A percentile compares a stretch with the other conserved stretches of the same genome.
These are phyloP conservation scores for Tetrastigma voinierianum DNA, from an alignment of 164 flowering plant genomes.

Conservation along the genomic window DNA sequence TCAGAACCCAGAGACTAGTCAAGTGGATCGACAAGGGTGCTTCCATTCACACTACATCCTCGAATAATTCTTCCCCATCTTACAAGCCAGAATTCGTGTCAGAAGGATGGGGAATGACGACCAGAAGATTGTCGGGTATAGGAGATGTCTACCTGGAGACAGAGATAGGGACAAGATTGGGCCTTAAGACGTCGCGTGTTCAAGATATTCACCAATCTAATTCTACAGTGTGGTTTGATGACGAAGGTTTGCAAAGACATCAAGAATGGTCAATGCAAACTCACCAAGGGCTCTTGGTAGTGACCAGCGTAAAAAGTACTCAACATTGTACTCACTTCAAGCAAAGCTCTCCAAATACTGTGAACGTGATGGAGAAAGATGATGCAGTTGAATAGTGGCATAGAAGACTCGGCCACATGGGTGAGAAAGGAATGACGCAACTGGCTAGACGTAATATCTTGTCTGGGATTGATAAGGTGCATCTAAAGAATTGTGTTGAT, in stretches of 20 bases:
- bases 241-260: conserved; percentile 4
- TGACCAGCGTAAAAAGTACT: background rate
- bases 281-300: conserved; percentile 4
- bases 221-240: conserved; percentile 2
- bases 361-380: no score
- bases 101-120: no score
- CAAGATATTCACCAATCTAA: conserved; percentile 3
- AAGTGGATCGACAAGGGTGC: no score
- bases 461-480: background rate
- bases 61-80: no score
- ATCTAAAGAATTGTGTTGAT: no score
- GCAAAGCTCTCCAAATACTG: no score
- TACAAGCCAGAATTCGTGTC: no score
- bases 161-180: background rate
- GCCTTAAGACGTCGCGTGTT: background rate
- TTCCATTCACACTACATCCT: no score
- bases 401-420: conserved; percentile 1
- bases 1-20: no score
- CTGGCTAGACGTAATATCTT: background rate
- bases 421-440: conserved; percentile 1
- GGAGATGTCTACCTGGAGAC: conserved; percentile 5
- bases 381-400: background rate
- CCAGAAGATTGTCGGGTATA: background rate
- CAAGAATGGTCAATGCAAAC: conserved; percentile 8
- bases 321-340: background rate